Evolutionary conservation across 129 eudicot genomes (phyloP), one percentile per base, ranked within the genome.

Genomic region (Oenanthe sinensis): DNA sequence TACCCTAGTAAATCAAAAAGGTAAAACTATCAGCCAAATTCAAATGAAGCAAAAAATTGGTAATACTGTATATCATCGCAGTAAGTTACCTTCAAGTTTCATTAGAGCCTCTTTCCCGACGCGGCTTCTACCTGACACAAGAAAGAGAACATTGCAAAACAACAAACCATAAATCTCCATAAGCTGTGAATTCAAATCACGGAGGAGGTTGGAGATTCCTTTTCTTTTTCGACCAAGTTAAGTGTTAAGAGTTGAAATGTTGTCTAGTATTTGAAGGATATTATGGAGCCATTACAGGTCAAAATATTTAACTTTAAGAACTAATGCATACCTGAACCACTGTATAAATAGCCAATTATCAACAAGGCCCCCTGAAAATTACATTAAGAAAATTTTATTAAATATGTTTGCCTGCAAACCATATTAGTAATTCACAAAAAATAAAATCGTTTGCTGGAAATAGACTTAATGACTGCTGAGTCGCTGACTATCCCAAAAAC

Each of bases 341-440:
- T 87, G 84, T 91, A 94, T 12, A 91, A 36, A 78, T 94, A 94
- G 67, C 96, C 98, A 84, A 91, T 82, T 75, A 94, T 86, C 87
- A 94, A 87, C 81, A 94, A 79, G 37, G 97, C 90, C 36, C 98
- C 98, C 98, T 94, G 96, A 78, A 85, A 90, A 68, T 79, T 69
- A 46, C 80, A 81, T 19, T 44, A 69, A 33, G 3, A 79, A 3
- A n/a, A 20, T 46, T 65, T 37, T 78, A 49, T 68, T 85, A 42
- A 82, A 80, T 28, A 83, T 46, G 39, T 40, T 52, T n/a, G n/a
- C 2, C 63, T 26, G 65, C 76, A 77, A 8, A 20, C 55, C 36
- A 77, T 58, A 36, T 44, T 77, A 40, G 30, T 43, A 39, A 74
- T 14, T 36, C 12, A 44, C 52, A 46, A 12, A 37, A 79, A 37